Conservation (phyloP, 1,284 basidiomycete species). For the Moniliella sp. region DNA sequence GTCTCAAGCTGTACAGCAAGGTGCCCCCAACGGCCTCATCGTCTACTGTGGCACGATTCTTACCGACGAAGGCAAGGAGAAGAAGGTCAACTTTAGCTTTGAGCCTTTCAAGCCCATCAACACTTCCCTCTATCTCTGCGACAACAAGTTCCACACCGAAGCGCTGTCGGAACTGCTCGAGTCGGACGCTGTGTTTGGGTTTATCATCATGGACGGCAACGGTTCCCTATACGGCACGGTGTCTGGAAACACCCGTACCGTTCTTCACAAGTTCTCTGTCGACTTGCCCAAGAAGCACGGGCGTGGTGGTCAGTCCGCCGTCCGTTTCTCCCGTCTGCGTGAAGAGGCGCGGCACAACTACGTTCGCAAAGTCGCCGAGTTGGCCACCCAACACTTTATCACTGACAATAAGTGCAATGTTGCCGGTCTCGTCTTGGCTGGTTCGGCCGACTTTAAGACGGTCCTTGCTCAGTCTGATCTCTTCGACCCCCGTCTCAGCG, state of each 20-base stretch:
- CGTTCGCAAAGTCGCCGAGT: constrained; percentile 90
- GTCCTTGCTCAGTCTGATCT: constrained; percentile 88
- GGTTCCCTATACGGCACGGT: constrained; percentile 87
- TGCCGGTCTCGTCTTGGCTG: constrained; percentile 83
- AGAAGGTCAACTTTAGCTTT: constrained; percentile 71
- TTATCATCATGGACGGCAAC: constrained; percentile 98
- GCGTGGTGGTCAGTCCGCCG: constrained; percentile 96
- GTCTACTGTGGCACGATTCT: constrained; percentile 77
- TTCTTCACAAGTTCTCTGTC: constrained; percentile 93
- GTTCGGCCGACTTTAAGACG: constrained; percentile 95
- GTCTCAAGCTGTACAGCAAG: constrained; percentile 69
- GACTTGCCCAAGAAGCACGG: constrained; percentile 99
- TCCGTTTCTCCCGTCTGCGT: constrained; percentile 97
- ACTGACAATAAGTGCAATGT: constrained; percentile 96
- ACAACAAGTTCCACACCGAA: constrained; percentile 99
- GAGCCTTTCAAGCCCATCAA: constrained; percentile 86
- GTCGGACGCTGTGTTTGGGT: constrained; percentile 89
- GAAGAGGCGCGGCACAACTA: constrained; percentile 99
- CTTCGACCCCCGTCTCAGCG: constrained; percentile 61
- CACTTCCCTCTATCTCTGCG: constrained; percentile 81
- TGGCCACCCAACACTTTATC: constrained; percentile 92
- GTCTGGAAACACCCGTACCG: constrained; percentile 85
- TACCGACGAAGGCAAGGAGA: constrained; percentile 87
- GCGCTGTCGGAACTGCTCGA: constrained; percentile 87
- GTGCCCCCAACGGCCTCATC: constrained; percentile 87